These are phyloP conservation scores for Aspergillus ustus DNA, from an alignment of 2,329 filamentous ascomycete species.

Conservation along the genomic window DNA sequence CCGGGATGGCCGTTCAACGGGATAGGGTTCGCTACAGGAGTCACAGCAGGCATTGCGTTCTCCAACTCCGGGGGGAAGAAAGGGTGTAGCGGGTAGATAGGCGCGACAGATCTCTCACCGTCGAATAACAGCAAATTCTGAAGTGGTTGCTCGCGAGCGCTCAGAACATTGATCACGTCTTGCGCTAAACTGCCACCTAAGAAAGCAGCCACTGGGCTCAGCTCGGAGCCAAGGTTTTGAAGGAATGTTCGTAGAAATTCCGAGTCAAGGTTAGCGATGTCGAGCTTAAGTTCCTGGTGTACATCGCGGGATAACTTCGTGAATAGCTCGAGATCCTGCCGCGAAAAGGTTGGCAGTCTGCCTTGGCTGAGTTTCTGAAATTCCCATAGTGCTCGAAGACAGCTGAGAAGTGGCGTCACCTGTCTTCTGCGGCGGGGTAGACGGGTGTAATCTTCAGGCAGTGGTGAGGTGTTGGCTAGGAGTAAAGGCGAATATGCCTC, in stretches of 20 bases:
- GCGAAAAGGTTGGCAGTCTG: conserved; percentile 59
- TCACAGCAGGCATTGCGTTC: conserved; percentile 31
- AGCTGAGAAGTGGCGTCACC: conserved; percentile 84
- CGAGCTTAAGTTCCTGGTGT: conserved; percentile 74
- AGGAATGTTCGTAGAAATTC: conserved; percentile 83
- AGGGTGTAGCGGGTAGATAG: conserved; percentile 81
- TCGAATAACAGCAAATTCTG: conserved; percentile 96
- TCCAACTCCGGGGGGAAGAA: conserved; percentile 50
- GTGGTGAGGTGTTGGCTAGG: conserved; percentile 77
- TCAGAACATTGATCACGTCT: conserved; percentile 95
- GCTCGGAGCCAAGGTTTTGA: conserved; percentile 81
- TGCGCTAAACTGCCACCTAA: conserved; percentile 90
- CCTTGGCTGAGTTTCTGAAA: conserved; percentile 68
- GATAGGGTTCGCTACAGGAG: conserved; percentile 34
- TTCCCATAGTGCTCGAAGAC: conserved; percentile 87
- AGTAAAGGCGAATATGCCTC: conserved; percentile 88
- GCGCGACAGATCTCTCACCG: conserved; percentile 76
- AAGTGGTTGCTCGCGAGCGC: conserved; percentile 87
- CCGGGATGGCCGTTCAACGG: conserved; percentile 24
- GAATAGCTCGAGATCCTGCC: conserved; percentile 73
- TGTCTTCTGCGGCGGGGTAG: conserved; percentile 70
- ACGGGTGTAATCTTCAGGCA: conserved; percentile 72
- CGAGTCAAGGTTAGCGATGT: conserved; percentile 67
- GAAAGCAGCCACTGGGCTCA: conserved; percentile 85
- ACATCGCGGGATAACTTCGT: conserved; percentile 77